Percentiles rank a stretch among this genome's conserved stretches.
Evolutionary conservation across 2,329 filamentous ascomycete species (phyloP).

Genomic region (Hypoxylon sp.): DNA sequence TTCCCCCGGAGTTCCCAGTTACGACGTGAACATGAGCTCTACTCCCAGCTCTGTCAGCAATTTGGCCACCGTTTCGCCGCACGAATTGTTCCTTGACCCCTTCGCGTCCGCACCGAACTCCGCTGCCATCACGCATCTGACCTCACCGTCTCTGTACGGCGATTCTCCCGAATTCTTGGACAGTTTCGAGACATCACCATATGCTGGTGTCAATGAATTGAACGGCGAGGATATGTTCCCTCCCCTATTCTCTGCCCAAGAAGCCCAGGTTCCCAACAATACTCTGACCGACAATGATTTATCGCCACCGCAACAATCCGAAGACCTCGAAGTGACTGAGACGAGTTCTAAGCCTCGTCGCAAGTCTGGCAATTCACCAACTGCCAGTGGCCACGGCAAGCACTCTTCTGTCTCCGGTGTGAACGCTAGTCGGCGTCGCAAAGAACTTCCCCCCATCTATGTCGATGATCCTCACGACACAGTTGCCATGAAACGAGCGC

Average conservation of each 20-base stretch:
- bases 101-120: slow-evolving; percentile 86
- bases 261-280: slow-evolving; percentile 50
- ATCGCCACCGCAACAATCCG: slow-evolving; percentile 62
- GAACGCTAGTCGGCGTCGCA: slow-evolving; percentile 80
- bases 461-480: slow-evolving; percentile 81
- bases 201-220: slow-evolving; percentile 75
- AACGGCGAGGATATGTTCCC: slow-evolving; percentile 76
- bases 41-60: slow-evolving; percentile 67
- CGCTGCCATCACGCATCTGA: slow-evolving; percentile 84
- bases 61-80: slow-evolving; percentile 84
- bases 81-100: slow-evolving; percentile 81
- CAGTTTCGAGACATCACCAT: slow-evolving; percentile 83
- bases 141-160: slow-evolving; percentile 84
- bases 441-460: slow-evolving; percentile 83
- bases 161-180: slow-evolving; percentile 82
- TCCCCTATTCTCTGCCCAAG: slow-evolving; percentile 76
- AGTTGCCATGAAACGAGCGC: slow-evolving; percentile 90
- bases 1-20: slow-evolving; percentile 67
- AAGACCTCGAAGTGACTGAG: slow-evolving; percentile 66
- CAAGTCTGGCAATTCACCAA: slow-evolving; percentile 65
- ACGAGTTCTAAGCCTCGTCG: slow-evolving; percentile 60
- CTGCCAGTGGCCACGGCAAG: slow-evolving; percentile 63
- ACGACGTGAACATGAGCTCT: slow-evolving; percentile 65
- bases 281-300: slow-evolving; percentile 53
- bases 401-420: slow-evolving; percentile 81